Base-by-base conservation (phyloP, 805 yeast species). In the Yarrowia sp. region DNA sequence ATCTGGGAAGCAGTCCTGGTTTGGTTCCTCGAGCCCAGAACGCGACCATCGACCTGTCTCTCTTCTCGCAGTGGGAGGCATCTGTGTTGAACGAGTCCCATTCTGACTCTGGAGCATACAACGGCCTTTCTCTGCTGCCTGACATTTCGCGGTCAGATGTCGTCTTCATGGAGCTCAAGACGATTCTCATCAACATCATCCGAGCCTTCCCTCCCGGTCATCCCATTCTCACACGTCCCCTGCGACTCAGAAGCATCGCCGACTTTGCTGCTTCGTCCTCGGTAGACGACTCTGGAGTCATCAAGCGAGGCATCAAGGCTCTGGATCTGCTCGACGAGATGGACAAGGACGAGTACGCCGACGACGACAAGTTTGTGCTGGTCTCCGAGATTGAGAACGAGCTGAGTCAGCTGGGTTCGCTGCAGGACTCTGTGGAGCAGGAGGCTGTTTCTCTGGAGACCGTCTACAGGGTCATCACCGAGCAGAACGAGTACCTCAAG, bases 401-500 rank as follows among this genome's bases (percentile, higher is more conserved):
- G 53, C 66, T 73, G 9, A 65, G 67, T 22, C 74, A 71, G 27
- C 66, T 74, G 12, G 76, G 75, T 7, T 68, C 74, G 16, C 63
- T 72, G 31, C 67, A 66, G 25, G 71, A 69, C 29, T 66, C 72
- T 3, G 71, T 72, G 14, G 68, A 67, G 19, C 67, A 63, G 19
- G 77, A 74, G 62, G 66, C 72, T 19, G 49, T 41, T 14, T 69
- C 74, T 12, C 66, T 74, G 14, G 70, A 71, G 42, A 68, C 68
- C 12, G 77, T 73, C 6, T 69, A 67, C 60, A 42, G 65, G 10
- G 67, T 70, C 16, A 72, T 74, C 24, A 58, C 69, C 9, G 77
- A 74, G 38, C 77, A 72, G 62, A 74, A 74, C 49, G 73, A 70
- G 58, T 73, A 74, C 55, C 68, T 74, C 18, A 65, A 68, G 29